These are phyloP conservation scores for Claviceps sp. DNA, from an alignment of 2,329 filamentous ascomycete genomes.

Conservation along the genomic window DNA sequence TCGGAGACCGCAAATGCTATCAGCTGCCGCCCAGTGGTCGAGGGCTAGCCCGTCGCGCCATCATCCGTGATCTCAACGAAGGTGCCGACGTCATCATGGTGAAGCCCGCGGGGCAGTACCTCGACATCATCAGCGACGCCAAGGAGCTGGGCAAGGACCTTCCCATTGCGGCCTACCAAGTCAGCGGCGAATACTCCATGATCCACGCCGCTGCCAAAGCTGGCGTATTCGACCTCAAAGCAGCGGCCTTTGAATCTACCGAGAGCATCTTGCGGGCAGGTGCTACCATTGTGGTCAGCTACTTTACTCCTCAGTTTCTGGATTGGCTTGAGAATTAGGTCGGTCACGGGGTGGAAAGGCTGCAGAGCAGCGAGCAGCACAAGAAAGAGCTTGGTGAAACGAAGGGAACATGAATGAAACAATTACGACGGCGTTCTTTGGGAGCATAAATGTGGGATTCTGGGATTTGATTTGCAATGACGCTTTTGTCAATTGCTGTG, in stretches of 20 bases:
- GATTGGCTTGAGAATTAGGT: slow-evolving; percentile 47
- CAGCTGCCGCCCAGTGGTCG: slow-evolving; percentile 88
- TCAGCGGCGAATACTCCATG: slow-evolving; percentile 96
- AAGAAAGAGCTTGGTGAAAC: background rate
- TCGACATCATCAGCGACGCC: slow-evolving; percentile 95
- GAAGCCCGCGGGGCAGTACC: slow-evolving; percentile 88
- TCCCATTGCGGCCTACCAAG: slow-evolving; percentile 90
- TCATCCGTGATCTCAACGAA: slow-evolving; percentile 78
- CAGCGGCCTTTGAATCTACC: slow-evolving; percentile 89
- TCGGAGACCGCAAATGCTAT: slow-evolving; percentile 93
- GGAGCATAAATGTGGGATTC: background rate
- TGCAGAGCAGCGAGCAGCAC: background rate
- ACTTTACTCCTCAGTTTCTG: slow-evolving; percentile 76
- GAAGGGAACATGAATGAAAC: background rate
- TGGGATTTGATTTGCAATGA: background rate
- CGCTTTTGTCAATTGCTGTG: background rate
- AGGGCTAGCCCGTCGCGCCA: slow-evolving; percentile 81
- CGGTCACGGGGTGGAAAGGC: background rate
- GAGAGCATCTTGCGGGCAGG: slow-evolving; percentile 88
- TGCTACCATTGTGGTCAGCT: slow-evolving; percentile 83
- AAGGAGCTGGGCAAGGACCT: slow-evolving; percentile 88
- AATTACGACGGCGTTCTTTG: background rate
- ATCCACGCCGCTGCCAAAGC: slow-evolving; percentile 92
- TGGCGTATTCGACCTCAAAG: slow-evolving; percentile 87
- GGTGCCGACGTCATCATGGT: slow-evolving; percentile 99